Evolutionary conservation across 176 grass and related monocot species (phyloP).

Genomic region (Tillandsia fasciculata): DNA sequence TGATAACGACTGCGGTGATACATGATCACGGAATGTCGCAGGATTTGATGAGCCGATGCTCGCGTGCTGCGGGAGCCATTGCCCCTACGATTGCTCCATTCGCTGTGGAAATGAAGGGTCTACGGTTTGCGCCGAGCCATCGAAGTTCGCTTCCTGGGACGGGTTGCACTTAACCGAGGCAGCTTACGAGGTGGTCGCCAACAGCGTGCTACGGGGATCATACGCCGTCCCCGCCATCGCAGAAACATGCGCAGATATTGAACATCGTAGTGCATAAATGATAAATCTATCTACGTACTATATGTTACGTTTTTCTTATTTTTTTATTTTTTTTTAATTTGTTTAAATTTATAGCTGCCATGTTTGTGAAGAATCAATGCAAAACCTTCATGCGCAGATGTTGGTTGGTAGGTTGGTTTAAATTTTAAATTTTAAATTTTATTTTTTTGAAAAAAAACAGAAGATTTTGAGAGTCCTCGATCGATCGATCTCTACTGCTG

Average conservation of each 20-base stretch:
- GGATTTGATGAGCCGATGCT: conserved; percentile 23
- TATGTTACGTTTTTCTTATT: no score
- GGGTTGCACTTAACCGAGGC: conserved; percentile 45
- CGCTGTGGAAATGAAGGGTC: conserved; percentile 14
- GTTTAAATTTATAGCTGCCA: no score
- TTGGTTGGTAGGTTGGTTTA: no score
- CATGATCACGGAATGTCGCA: not conserved
- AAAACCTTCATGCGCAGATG: no score
- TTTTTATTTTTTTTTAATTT: no score
- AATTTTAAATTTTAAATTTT: no score
- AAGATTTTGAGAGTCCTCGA: no score
- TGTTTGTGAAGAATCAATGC: no score
- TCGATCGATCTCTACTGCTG: no score
- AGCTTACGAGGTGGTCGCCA: conserved; percentile 27
- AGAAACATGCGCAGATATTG: conserved; percentile 7
- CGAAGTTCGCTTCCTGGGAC: conserved; percentile 28
- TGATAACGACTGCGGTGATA: not conserved
- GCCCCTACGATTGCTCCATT: conserved; percentile 19
- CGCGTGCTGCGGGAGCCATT: conserved; percentile 32
- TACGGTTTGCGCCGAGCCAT: conserved; percentile 32
- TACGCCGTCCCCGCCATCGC: conserved; percentile 23
- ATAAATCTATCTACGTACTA: not conserved
- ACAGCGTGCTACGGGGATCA: conserved; percentile 27
- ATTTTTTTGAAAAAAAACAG: no score
- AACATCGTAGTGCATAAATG: not conserved